phyloP scores from a whole-genome alignment of 371 early-diverging fungal genomes.

The Basidiobolus meristosporus region DNA sequence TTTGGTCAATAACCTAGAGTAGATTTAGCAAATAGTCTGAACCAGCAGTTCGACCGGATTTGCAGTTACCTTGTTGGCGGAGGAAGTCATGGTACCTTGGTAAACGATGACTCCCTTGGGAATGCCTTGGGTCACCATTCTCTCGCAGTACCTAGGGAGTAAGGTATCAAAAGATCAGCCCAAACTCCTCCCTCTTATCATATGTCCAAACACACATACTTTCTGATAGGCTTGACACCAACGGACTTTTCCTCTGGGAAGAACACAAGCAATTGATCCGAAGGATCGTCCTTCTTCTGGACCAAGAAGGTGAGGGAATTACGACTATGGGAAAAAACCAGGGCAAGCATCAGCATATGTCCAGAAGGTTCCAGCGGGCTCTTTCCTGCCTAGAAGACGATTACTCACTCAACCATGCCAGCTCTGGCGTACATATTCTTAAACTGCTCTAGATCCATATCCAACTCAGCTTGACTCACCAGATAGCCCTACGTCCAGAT shows the following conservation, averaged over 20 bases:
- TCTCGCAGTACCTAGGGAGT: slow-evolving; percentile 34
- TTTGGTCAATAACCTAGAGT: slow-evolving; percentile 30
- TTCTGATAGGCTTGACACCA: slow-evolving; percentile 80
- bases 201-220: slow-evolving; percentile 24
- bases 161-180: not conserved
- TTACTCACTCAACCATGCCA: slow-evolving; percentile 62
- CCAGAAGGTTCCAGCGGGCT: too few species aligned
- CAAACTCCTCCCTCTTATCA: not conserved
- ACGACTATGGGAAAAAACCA: slow-evolving; percentile 54
- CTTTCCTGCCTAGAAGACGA: not conserved
- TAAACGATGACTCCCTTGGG: slow-evolving; percentile 69
- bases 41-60: not conserved
- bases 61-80: slow-evolving; percentile 54
- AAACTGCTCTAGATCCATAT: slow-evolving; percentile 72
- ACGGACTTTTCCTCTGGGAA: slow-evolving; percentile 82
- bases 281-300: slow-evolving; percentile 58
- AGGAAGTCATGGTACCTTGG: slow-evolving; percentile 13
- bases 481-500: slow-evolving; percentile 46
- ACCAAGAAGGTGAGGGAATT: slow-evolving; percentile 68
- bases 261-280: slow-evolving; percentile 76
- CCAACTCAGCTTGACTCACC: slow-evolving; percentile 60
- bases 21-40: not conserved
- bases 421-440: slow-evolving; percentile 35
- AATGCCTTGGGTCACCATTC: slow-evolving; percentile 69
- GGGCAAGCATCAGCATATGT: too few species aligned